phyloP scores from a whole-genome alignment of 1,284 basidiomycete genomes.

The Mycena sp. region DNA sequence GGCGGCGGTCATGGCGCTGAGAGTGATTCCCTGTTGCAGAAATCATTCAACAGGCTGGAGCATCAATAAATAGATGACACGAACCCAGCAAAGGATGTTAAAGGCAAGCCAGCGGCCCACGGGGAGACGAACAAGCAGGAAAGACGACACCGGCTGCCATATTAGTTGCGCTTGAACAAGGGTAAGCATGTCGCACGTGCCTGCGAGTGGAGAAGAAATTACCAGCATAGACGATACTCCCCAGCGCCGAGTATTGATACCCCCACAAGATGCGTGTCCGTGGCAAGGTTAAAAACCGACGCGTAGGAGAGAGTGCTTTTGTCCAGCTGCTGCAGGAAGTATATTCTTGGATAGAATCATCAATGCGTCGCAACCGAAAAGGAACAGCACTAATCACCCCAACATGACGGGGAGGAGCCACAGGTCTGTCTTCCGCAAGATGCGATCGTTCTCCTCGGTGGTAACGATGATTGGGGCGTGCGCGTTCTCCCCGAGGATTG shows the following conservation, averaged over 20 bases:
- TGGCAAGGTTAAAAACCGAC: conserved; percentile 51
- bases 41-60: conserved; percentile 45
- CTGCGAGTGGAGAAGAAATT: neutral
- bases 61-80: conserved; percentile 24
- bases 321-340: conserved; percentile 55
- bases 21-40: conserved; percentile 47
- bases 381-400: conserved; percentile 1
- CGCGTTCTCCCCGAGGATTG: conserved; percentile 20
- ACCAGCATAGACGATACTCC: conserved; percentile 53
- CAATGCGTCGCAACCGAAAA: conserved; percentile 12
- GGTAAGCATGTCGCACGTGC: neutral
- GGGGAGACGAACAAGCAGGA: conserved; percentile 53
- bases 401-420: conserved; percentile 53
- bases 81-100: conserved; percentile 26
- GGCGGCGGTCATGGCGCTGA: conserved; percentile 48
- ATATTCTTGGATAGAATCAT: conserved; percentile 39
- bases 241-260: conserved; percentile 54
- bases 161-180: conserved; percentile 48
- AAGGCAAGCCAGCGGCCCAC: conserved; percentile 50
- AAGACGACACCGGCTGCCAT: conserved; percentile 56
- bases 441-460: conserved; percentile 45
- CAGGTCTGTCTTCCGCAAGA: conserved; percentile 52
- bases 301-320: conserved; percentile 54
- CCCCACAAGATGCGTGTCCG: conserved; percentile 51
- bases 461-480: conserved; percentile 28